Conservation (phyloP, 371 early-diverging fungal genomes). For the Sporodiniella umbellata region DNA sequence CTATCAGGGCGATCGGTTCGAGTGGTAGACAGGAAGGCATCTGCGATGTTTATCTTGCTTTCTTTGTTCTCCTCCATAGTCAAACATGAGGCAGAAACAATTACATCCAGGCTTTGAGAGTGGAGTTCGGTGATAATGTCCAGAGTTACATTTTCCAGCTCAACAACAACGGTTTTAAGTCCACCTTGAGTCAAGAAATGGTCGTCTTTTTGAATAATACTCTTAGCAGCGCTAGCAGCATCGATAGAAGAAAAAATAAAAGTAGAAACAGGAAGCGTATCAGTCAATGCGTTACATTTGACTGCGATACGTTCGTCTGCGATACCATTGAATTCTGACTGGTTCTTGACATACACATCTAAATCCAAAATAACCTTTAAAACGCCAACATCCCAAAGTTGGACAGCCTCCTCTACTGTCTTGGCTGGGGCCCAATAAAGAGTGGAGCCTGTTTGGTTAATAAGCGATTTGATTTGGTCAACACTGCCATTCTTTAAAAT, state of each 20-base stretch:
- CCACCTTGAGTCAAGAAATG: conserved; percentile 42
- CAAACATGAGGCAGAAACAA: conserved; percentile 32
- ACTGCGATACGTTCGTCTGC: conserved; percentile 49
- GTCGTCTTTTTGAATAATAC: conserved; percentile 18
- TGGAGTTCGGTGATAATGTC: conserved; percentile 40
- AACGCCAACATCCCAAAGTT: conserved; percentile 60
- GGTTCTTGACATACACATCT: conserved; percentile 21
- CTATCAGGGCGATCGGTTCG: conserved; percentile 87
- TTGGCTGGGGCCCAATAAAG: conserved; percentile 53
- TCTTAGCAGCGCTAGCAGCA: conserved; percentile 2
- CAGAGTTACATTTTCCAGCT: conserved; percentile 21
- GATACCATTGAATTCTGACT: conserved; percentile 27
- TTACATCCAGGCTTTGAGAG: conserved; percentile 33
- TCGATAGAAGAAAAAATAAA: conserved; percentile 21
- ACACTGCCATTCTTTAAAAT: conserved; percentile 37
- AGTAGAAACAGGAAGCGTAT: conserved; percentile 17
- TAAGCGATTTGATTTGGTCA: conserved; percentile 31
- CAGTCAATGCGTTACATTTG: conserved; percentile 1
- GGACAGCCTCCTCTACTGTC: conserved; percentile 48
- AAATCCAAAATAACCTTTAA: conserved; percentile 53
- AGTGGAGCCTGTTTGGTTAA: conserved; percentile 43
- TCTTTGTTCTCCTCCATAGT: conserved; percentile 26
- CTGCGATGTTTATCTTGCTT: conserved; percentile 56
- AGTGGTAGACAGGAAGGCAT: conserved; percentile 64
- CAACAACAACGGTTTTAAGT: conserved; percentile 40